Conservation (phyloP, 352 stramenopile species). For the Phytophthora ramorum region DNA sequence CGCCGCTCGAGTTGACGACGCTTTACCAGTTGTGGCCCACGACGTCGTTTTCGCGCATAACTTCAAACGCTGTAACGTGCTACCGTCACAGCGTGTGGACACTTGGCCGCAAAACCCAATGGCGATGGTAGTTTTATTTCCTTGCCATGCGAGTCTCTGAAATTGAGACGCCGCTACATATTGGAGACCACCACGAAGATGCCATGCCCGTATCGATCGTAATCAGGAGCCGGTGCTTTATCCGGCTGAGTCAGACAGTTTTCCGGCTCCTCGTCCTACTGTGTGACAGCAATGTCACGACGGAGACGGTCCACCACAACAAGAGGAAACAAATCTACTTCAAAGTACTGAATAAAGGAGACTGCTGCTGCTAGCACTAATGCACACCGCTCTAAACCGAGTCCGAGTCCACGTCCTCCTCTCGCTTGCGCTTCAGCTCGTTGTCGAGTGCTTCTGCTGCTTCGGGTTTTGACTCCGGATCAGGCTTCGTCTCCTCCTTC, state of each 20-base stretch:
- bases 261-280: conserved; percentile 26
- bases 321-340: conserved; percentile 15
- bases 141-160: neutral
- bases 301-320: conserved; percentile 11
- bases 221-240: conserved; percentile 16
- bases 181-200: neutral
- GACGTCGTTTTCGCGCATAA: neutral
- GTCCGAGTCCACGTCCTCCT: conserved; percentile 17
- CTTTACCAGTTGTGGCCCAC: neutral
- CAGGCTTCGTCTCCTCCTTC: conserved; percentile 17
- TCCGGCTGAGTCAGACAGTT: conserved; percentile 21
- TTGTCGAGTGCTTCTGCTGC: conserved; percentile 14
- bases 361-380: conserved; percentile 2
- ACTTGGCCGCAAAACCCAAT: neutral
- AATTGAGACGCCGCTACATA: neutral
- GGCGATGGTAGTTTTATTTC: neutral
- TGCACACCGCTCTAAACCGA: neutral
- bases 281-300: conserved; percentile 19
- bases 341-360: conserved; percentile 14
- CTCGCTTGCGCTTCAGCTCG: conserved; percentile 36
- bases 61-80: conserved; percentile 1
- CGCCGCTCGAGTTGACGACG: conserved; percentile 29
- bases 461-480: conserved; percentile 18
- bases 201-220: neutral
- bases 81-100: neutral